These are phyloP conservation scores for Heliamphora exappendiculata DNA, from an alignment of 148 eudicot genomes.

Conservation along the genomic window DNA sequence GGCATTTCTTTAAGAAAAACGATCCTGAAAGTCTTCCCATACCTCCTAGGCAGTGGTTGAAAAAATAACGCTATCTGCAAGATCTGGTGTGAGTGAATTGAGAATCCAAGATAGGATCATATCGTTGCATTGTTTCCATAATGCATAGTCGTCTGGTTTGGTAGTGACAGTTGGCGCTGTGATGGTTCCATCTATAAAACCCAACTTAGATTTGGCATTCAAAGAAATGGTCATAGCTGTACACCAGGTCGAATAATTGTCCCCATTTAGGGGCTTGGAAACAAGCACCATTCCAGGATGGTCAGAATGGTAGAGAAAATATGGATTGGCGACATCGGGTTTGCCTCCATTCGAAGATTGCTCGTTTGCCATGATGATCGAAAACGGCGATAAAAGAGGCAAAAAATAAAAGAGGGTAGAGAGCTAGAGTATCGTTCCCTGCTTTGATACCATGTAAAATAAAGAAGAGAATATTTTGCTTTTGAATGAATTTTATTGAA, in stretches of 20 bases:
- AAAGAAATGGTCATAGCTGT: conserved; percentile 8
- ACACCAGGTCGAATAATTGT: neutral
- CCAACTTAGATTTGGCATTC: conserved; percentile 5
- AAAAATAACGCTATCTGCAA: neutral
- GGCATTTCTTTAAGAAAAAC: neutral
- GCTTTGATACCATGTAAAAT: too few species aligned
- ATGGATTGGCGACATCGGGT: too few species aligned
- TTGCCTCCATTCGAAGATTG: too few species aligned
- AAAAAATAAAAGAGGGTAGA: too few species aligned
- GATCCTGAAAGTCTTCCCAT: neutral
- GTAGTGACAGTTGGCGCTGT: neutral
- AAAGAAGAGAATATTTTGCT: too few species aligned
- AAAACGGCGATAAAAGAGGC: too few species aligned
- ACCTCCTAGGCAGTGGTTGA: neutral
- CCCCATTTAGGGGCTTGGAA: too few species aligned
- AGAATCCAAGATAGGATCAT: conserved; percentile 5
- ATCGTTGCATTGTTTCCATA: conserved; percentile 8
- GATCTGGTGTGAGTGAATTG: neutral
- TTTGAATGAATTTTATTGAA: too few species aligned
- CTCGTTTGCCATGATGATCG: too few species aligned
- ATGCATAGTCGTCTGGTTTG: conserved; percentile 4
- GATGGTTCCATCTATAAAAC: conserved; percentile 6
- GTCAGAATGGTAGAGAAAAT: too few species aligned
- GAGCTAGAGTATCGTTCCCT: too few species aligned
- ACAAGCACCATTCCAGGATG: too few species aligned